Base-by-base conservation (phyloP, 305 asterid genomes). In the Solanum aculeatissimum region DNA sequence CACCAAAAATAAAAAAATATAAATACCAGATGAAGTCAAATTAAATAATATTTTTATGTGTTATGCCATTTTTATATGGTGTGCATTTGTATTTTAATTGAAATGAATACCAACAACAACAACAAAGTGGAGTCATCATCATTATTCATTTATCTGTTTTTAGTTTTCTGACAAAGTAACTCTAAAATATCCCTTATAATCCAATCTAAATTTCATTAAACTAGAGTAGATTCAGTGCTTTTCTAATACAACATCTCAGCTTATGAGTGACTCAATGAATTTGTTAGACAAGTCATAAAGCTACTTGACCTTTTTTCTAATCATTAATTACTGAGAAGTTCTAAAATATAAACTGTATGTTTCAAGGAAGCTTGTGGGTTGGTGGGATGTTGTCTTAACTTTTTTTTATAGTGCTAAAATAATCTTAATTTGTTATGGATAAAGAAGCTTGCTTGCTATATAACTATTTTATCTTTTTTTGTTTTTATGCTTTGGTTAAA, bases 141-240 rank as follows among this genome's bases (percentile, higher is more conserved):
- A 55, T 71, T 65, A 2, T 15, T 74, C 47, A 9, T 82, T 82
- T 10, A 19, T 53, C 3, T n/a, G 12, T 21, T 54, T 85, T 60
- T 13, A 45, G 70, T 82, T 72, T 72, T 27, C 63, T 77, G 65
- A 51, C 27, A 54, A 47, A 45, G 42, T 63, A 58, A 57, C 21
- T 16, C 83, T 18, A 70, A 40, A 32, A 58, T 58, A 69, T 83
- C n/a, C 58, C 84, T 83, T 87, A 40, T 70, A 66, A 86, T 68
- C 65, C 66, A 84, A 78, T 85, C 77, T 35, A 75, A 83, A 81
- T 29, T 80, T 68, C 72, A 82, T 72, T 53, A 57, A 2, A 51
- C 72, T 69, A 49, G 1, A 42, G 47, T 60, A 66, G 69, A 55
- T 49, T 49, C 82, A 77, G 3, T 51, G 10, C 6, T 77, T 77